Conservation (phyloP, 192 early-diverging fungal genomes). For the Geranomyces michiganensis region DNA sequence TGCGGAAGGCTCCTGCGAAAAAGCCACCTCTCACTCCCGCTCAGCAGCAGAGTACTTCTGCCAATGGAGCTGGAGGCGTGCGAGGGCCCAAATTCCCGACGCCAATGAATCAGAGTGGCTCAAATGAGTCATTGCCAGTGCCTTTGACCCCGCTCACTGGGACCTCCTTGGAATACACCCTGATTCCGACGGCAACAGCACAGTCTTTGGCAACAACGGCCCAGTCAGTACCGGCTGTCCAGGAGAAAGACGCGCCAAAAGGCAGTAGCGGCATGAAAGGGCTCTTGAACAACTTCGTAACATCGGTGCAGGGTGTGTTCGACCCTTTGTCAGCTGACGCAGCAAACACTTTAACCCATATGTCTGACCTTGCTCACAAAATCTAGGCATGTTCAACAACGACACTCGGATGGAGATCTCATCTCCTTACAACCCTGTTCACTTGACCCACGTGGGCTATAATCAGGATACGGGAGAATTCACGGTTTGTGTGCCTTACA, state of each 20-base stretch:
- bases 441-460: constrained; percentile 97
- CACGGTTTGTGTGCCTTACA: constrained; percentile 37
- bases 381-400: constrained; percentile 31
- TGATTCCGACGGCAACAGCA: constrained; percentile 34
- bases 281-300: constrained; percentile 38
- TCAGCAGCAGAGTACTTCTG: not conserved
- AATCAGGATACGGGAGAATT: constrained; percentile 93
- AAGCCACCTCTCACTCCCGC: not conserved
- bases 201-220: constrained; percentile 28
- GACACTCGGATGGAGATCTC: constrained; percentile 67
- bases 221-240: not conserved
- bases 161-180: constrained; percentile 29
- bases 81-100: constrained; percentile 35
- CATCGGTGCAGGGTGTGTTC: constrained; percentile 33
- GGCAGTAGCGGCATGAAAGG: constrained; percentile 34
- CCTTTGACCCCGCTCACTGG: constrained; percentile 16
- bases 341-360: no score
- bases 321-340: no score
- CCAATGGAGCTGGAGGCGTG: not conserved
- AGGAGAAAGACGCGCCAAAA: constrained; percentile 17
- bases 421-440: constrained; percentile 93
- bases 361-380: no score
- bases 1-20: constrained; percentile 27
- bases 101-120: constrained; percentile 27
- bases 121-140: constrained; percentile 14